A percentile compares a stretch with the other conserved stretches of the same genome.
phyloP scores from a whole-genome alignment of 306 rosid species.

The Morella rubra region DNA sequence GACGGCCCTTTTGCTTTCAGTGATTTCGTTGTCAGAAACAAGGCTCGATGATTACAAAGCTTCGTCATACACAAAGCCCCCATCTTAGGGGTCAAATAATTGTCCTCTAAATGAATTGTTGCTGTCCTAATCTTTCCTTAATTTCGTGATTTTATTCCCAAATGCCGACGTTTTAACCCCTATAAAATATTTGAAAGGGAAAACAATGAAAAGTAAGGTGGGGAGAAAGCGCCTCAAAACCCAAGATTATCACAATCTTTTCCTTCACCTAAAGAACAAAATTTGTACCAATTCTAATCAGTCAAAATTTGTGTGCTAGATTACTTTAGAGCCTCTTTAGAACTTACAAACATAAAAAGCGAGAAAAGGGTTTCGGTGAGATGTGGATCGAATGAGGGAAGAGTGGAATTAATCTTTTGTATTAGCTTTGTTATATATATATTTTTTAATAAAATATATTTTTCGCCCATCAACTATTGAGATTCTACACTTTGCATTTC shows the following conservation, averaged over 20 bases:
- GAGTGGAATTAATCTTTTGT: background rate
- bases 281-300: background rate
- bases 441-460: too few species aligned
- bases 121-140: background rate
- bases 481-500: too few species aligned
- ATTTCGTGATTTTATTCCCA: background rate
- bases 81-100: background rate
- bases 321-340: background rate
- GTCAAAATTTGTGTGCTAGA: background rate
- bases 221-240: background rate
- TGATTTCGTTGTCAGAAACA: background rate
- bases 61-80: background rate
- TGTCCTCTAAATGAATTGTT: background rate
- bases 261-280: background rate
- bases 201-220: background rate
- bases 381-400: background rate
- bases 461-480: too few species aligned
- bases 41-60: constrained; percentile 2
- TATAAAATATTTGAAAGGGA: background rate
- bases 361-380: background rate
- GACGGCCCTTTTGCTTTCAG: background rate
- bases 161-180: too few species aligned
- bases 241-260: background rate
- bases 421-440: too few species aligned
- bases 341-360: background rate